A percentile compares a stretch with the other conserved stretches of the same genome.
Evolutionary conservation across 441 rosid species (phyloP).

Genomic region (Pelargonium fulgidum): DNA sequence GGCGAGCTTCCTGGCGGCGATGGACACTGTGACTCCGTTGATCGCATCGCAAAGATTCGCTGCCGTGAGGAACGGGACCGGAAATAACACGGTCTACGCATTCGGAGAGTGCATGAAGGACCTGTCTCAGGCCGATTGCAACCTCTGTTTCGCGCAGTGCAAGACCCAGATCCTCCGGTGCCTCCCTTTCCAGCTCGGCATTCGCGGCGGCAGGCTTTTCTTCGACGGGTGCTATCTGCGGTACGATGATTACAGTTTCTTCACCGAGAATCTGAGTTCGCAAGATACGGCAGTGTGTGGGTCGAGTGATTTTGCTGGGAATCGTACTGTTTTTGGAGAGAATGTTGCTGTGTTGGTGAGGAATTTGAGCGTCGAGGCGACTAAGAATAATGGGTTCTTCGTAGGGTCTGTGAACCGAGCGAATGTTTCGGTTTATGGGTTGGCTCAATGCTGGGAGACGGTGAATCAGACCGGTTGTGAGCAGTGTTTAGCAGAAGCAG

Average conservation of each 20-base stretch:
- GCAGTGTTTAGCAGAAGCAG: conserved; percentile 50
- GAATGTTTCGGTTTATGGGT: conserved; percentile 63
- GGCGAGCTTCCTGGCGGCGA: conserved; percentile 42
- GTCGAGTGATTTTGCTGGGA: conserved; percentile 36
- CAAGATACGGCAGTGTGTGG: conserved; percentile 42
- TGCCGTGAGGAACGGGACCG: conserved; percentile 36
- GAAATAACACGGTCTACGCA: conserved; percentile 47
- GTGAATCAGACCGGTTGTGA: conserved; percentile 43
- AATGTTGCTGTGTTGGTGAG: conserved; percentile 43
- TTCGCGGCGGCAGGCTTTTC: conserved; percentile 62
- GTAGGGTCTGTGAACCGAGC: conserved; percentile 45
- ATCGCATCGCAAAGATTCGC: conserved; percentile 41
- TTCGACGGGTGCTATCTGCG: conserved; percentile 67
- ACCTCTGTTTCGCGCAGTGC: conserved; percentile 69
- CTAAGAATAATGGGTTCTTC: conserved; percentile 45
- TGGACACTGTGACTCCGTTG: conserved; percentile 41
- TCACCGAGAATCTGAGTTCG: conserved; percentile 38
- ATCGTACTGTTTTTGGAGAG: conserved; percentile 38
- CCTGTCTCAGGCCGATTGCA: conserved; percentile 55
- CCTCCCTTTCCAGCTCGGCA: conserved; percentile 56
- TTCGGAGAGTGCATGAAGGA: conserved; percentile 81
- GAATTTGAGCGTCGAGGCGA: conserved; percentile 51
- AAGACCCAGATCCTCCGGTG: conserved; percentile 60
- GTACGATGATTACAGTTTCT: conserved; percentile 70
- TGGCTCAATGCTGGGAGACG: conserved; percentile 85